These are phyloP conservation scores for Ophiognomonia clavigignenti-juglandacearum DNA, from an alignment of 2,329 filamentous ascomycete species.

Conservation along the genomic window DNA sequence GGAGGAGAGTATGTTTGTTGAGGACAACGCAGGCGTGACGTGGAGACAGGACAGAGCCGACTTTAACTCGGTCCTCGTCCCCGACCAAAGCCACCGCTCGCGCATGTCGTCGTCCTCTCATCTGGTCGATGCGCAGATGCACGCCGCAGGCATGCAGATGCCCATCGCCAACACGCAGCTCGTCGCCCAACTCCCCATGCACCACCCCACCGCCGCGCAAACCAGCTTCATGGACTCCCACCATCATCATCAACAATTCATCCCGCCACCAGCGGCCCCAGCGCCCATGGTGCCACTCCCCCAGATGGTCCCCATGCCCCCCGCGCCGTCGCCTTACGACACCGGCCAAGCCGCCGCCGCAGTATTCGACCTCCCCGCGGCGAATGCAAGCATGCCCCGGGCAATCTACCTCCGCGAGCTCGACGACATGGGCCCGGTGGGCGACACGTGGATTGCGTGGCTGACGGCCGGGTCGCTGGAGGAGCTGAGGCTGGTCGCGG, in stretches of 20 bases:
- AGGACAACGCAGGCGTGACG: constrained; percentile 23
- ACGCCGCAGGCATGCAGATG: constrained; percentile 40
- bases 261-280: constrained; percentile 17
- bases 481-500: constrained; percentile 59
- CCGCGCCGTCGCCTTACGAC: constrained; percentile 19
- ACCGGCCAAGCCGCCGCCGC: constrained; percentile 1
- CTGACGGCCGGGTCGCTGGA: constrained; percentile 53
- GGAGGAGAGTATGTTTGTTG: constrained; percentile 33
- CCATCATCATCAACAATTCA: constrained; percentile 23
- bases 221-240: constrained; percentile 29
- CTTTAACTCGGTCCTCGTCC: constrained; percentile 10
- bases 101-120: constrained; percentile 9
- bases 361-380: constrained; percentile 5
- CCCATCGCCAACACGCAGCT: constrained; percentile 33
- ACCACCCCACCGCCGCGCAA: constrained; percentile 33
- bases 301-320: constrained; percentile 14
- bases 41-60: constrained; percentile 3
- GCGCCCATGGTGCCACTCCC: too few relatives aligned
- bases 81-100: constrained; percentile 12
- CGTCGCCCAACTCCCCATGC: constrained; percentile 33
- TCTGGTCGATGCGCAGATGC: constrained; percentile 18
- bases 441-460: constrained; percentile 62
- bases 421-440: constrained; percentile 48
- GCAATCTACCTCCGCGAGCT: constrained; percentile 68
- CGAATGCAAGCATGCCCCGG: constrained; percentile 27